Base-by-base conservation (phyloP, 768 basidiomycete genomes). In the Boletus pseudopeckii region DNA sequence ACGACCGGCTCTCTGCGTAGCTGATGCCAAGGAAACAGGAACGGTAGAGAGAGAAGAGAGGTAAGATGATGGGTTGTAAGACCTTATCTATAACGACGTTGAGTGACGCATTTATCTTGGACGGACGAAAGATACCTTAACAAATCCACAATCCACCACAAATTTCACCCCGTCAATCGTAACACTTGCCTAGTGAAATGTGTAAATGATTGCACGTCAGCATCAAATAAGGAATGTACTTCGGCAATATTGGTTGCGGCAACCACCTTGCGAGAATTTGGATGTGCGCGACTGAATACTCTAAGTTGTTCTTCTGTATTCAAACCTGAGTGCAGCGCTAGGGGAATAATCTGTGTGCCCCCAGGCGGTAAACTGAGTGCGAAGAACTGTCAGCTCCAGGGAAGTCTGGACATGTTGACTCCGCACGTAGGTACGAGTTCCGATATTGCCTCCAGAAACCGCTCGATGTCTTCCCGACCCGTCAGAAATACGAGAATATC, bases 221-320 rank as follows among this genome's bases (percentile, higher is more conserved):
- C 24, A 34, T 34, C 0, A 18, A 17, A 44, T 7, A n/a, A 41
- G 22, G 39, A 24, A 48, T 72, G 22, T 58, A 87, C 90, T 72
- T 99, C 97, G 15, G 97, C 97, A 45, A 98, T 95, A 67, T 99
- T 99, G 0, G 97, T 99, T 4, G 91, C 80, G 28, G 97, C 81
- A 48, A 99, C 85, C 48, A 97, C 86, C 70, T 98, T 99, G 50
- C 97, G 80, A 3, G 78, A 82, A 43, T 89, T 87, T 32, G 78
- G 75, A n/a, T 84, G 82, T 15, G 90, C 72, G 7, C 85, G 80
- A 54, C 88, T 83, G 63, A 99, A 99, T 4, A 94, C 86, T 49
- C 80, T 78, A 33, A 92, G 78, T 58, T 99, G 97, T 63, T 97
- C 94, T 40, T 90, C 86, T 0, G 84, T 90, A 2, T 90, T 80